phyloP scores from a whole-genome alignment of 495 filamentous ascomycete genomes.

The Glutinoglossum americanum region DNA sequence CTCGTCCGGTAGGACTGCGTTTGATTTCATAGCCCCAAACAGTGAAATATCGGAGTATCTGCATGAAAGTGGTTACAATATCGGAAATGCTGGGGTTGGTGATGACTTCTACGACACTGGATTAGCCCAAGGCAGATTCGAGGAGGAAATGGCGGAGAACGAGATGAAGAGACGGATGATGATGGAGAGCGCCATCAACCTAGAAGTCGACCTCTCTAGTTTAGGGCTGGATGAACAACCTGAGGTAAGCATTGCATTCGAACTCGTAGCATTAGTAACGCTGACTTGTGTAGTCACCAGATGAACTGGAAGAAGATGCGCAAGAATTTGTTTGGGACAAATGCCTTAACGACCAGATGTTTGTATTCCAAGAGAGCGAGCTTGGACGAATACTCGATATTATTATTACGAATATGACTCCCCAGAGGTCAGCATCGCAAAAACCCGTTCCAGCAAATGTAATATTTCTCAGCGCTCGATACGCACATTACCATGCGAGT shows the following conservation, averaged over 20 bases:
- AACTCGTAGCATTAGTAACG: conserved; percentile 5
- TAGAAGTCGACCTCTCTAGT: conserved; percentile 92
- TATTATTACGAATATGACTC: conserved; percentile 95
- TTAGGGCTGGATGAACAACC: conserved; percentile 90
- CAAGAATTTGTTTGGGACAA: conserved; percentile 96
- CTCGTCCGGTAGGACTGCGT: conserved; percentile 79
- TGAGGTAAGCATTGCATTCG: conserved; percentile 34
- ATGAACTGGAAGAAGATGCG: conserved; percentile 69
- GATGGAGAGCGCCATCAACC: conserved; percentile 96
- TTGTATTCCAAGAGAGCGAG: conserved; percentile 93
- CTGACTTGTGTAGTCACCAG: conserved; percentile 35
- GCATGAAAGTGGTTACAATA: conserved; percentile 77
- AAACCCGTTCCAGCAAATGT: conserved; percentile 96
- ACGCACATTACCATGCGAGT: conserved; percentile 91
- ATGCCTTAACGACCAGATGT: conserved; percentile 97
- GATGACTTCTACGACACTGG: conserved; percentile 93
- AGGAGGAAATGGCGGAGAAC: conserved; percentile 93
- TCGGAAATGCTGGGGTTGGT: conserved; percentile 65
- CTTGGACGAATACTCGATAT: conserved; percentile 79
- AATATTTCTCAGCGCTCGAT: conserved; percentile 83
- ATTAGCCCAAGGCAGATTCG: conserved; percentile 80
- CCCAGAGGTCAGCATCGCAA: conserved; percentile 81
- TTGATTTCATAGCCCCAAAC: conserved; percentile 83
- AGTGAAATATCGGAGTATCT: conserved; percentile 93
- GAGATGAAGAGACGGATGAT: conserved; percentile 95